Conservation (phyloP, 2,329 filamentous ascomycete genomes). For the Hymenoscyphus repandus region DNA sequence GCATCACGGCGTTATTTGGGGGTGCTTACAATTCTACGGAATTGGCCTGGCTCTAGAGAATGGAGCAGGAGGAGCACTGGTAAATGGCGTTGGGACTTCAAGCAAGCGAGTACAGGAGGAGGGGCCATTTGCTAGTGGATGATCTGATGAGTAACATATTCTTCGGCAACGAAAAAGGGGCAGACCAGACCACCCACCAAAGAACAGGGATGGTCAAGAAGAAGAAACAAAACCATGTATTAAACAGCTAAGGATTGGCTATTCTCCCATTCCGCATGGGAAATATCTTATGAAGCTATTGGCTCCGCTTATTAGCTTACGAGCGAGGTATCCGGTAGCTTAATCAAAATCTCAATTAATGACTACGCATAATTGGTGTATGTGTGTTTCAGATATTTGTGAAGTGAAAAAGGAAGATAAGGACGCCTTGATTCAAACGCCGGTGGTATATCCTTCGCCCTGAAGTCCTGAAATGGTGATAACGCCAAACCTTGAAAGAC, state of each 20-base stretch:
- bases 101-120: neutral
- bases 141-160: neutral
- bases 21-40: neutral
- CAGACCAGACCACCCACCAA: neutral
- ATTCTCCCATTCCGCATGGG: neutral
- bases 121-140: neutral
- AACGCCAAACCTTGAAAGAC: neutral
- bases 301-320: neutral
- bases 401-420: neutral
- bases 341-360: slow-evolving; percentile 10
- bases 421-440: neutral
- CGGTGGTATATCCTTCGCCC: slow-evolving; percentile 3
- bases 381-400: neutral
- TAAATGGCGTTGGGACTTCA: neutral
- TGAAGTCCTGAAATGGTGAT: neutral
- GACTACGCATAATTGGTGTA: neutral
- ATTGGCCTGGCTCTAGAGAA: neutral
- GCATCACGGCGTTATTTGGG: neutral
- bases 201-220: neutral
- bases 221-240: neutral
- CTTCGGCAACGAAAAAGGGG: neutral
- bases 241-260: neutral
- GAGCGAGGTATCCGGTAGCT: neutral
- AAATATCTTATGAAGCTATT: neutral
- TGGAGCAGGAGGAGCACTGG: neutral